Base-by-base conservation (phyloP, 2,329 filamentous ascomycete species). In the Colletotrichum trifolii region DNA sequence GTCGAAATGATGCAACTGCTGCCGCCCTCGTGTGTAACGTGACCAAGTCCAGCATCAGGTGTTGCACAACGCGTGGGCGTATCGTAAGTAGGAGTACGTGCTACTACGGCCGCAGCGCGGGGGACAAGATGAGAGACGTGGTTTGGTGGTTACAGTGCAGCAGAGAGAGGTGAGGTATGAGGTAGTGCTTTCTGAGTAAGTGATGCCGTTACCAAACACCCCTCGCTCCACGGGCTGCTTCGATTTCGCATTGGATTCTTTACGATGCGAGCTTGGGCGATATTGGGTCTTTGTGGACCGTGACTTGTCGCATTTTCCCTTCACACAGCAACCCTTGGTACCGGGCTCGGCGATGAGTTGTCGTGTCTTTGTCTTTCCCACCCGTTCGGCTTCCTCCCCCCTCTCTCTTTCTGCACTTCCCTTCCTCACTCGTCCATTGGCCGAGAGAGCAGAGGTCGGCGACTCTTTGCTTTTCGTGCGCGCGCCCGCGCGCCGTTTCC, bases 301-400 rank as follows among this genome's bases (percentile, higher is more conserved):
- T 54, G 66, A 66, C 45, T 34, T 47, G 58, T 66, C 58, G 52
- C 53, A 56, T 55, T 59, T 42, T 46, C 10, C 45, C 43, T 46
- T 17, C 25, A 25, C 25, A 25, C 25, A 25, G 25, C 25, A 25
- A 25, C 25, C 25, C 25, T 25, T 25, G 25, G 25, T 25, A 25
- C 25, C 25, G 25, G 25, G 25, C 25, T 25, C 25, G 25, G 25
- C 25, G 25, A 25, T 25, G 25, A 25, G 25, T 25, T 25, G 13
- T n/a, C n/a, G n/a, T 17, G 13, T 17, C 43, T n/a, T 46, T 10
- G n/a, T 46, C 15, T 46, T 46, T 46, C 42, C 9, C 15, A 43
- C 42, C 13, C 42, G 46, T 48, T 33, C 35, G 34, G 46, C 35
- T 15, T 48, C 46, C 35, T 11, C 25, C 42, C 42, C 42, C 42